phyloP scores from a whole-genome alignment of 257 asterid species.

The Solanum peruvianum region DNA sequence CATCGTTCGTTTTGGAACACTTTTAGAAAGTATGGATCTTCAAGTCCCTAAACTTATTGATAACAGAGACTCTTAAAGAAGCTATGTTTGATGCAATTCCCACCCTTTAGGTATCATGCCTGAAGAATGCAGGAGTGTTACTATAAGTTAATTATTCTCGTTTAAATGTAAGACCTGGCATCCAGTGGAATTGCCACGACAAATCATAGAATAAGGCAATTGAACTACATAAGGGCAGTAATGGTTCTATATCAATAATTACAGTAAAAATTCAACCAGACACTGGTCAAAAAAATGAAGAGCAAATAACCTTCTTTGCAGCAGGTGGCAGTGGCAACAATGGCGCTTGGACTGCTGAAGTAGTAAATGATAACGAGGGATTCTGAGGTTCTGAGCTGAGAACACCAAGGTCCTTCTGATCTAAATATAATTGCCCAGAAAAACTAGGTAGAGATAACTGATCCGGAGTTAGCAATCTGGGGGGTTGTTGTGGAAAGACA shows the following conservation, averaged over 20 bases:
- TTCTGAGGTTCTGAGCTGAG: constrained; percentile 16
- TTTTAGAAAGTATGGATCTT: not conserved
- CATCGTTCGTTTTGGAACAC: not conserved
- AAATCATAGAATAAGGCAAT: not conserved
- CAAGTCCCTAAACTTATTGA: not conserved
- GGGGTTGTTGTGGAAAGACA: constrained; percentile 26
- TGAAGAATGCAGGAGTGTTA: not conserved
- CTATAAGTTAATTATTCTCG: not conserved
- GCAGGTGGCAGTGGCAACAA: constrained; percentile 52
- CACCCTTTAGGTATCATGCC: not conserved
- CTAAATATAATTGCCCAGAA: constrained; percentile 22
- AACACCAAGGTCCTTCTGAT: constrained; percentile 27
- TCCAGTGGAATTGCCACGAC: not conserved
- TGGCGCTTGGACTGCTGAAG: constrained; percentile 40
- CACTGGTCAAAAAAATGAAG: not conserved
- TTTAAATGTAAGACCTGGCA: not conserved
- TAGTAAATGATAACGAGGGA: constrained; percentile 14
- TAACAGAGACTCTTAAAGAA: not conserved
- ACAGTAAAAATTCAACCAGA: not conserved
- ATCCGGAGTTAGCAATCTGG: constrained; percentile 29
- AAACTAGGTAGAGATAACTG: constrained; percentile 32
- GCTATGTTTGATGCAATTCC: not conserved
- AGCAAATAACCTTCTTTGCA: constrained; percentile 36
- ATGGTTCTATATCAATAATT: not conserved
- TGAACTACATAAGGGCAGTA: not conserved